Evolutionary conservation across 257 asterid species (phyloP), one percentile per base, ranked within the genome.

Genomic region (Scutellaria minor): DNA sequence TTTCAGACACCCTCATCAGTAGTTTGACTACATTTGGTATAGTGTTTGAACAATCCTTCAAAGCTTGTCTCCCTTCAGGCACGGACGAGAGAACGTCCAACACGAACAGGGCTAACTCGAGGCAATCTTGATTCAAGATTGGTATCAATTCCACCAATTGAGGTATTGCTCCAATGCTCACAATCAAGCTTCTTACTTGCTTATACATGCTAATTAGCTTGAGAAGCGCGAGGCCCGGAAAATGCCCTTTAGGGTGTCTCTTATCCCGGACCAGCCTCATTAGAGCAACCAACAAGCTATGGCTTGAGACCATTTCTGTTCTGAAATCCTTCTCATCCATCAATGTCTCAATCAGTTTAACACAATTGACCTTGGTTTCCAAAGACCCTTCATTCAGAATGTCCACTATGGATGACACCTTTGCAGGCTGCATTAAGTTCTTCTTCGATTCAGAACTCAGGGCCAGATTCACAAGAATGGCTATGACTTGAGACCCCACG

Each of bases 381-480:
- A 82, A 75, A 8, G 96, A 85, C 20, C 96, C 93, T 72, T 89
- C 93, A 35, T 85, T 87, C 67, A 89, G 68, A 73, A 87, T 76
- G 71, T 89, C 93, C 4, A 87, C 83, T 58, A 89, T 47, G 5
- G 85, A 76, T 1, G 96, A 89, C 50, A 89, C 77, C 71, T 83
- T 89, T 0, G 91, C 88, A 9, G 96, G 96, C 47, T 89, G 91
- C 89, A 84, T 87, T 82, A 89, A 74, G 78, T 80, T 83, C 14
- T 70, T 60, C 67, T 78, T 89, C 0, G 87, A 81, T 12, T 83
- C 89, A 1, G 87, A 78, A 56, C 79, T 80, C 35, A 89, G 74
- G 10, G 44, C 53, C 73, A 84, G 74, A 39, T 85, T 85, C 40
- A 81, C 96, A 5, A 89, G 79, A 77, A 87, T 85, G 1, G 89